Conservation (phyloP, 2,329 filamentous ascomycete genomes). For the Apiospora saccharicola region DNA sequence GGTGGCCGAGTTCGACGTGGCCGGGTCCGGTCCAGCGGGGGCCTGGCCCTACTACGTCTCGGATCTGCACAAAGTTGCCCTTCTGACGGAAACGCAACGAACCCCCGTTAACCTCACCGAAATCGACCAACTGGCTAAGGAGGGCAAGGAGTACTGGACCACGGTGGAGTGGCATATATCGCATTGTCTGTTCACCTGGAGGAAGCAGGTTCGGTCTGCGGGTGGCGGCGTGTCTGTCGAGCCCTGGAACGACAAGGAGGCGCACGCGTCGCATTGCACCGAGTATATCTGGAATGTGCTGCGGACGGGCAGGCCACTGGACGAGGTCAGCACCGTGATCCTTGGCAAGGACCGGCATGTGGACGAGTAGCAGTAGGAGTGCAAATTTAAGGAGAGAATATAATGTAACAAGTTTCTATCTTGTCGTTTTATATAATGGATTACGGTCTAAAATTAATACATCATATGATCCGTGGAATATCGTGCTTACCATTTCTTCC, state of each 20-base stretch:
- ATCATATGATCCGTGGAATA: no score
- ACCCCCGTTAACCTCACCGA: background rate
- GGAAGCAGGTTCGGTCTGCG: conserved; percentile 1
- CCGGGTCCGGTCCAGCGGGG: background rate
- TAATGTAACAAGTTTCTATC: no score
- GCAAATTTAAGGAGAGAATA: background rate
- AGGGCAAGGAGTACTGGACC: conserved; percentile 9
- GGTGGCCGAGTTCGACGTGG: conserved; percentile 1
- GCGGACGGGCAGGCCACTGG: conserved; percentile 9
- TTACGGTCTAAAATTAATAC: no score
- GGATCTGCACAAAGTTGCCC: background rate
- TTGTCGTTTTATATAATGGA: no score
- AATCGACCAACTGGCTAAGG: background rate
- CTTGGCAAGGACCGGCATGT: conserved; percentile 1
- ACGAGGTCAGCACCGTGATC: conserved; percentile 1
- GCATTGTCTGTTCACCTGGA: conserved; percentile 3
- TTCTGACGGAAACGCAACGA: background rate
- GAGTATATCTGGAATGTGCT: conserved; percentile 13
- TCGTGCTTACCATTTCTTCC: no score
- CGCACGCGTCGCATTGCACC: conserved; percentile 11
- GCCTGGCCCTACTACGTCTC: conserved; percentile 14
- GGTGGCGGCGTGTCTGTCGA: conserved; percentile 9
- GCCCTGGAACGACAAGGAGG: conserved; percentile 23
- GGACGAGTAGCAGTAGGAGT: background rate
- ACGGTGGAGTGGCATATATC: conserved; percentile 11